Evolutionary conservation across 2,329 filamentous ascomycete genomes (phyloP).

Genomic region (Arthrobotrys musiformis): DNA sequence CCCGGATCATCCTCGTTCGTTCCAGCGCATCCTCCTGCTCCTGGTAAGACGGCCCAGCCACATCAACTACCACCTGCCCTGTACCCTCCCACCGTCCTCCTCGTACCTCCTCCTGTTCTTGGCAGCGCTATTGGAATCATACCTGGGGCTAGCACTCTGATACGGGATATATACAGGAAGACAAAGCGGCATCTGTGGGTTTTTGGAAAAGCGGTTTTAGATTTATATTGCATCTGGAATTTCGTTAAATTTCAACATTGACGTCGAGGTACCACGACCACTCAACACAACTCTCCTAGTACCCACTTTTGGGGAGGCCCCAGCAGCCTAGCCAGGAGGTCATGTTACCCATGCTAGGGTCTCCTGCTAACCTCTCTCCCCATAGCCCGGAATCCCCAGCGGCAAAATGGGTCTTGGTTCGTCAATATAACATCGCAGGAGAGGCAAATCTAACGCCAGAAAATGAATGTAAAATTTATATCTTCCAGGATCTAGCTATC

Average conservation of each 20-base stretch:
- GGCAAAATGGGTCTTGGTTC: neutral
- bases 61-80: slow-evolving; percentile 54
- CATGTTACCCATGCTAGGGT: slow-evolving; percentile 48
- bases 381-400: neutral
- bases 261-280: slow-evolving; percentile 53
- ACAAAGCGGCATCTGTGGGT: neutral
- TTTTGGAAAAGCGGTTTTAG: neutral
- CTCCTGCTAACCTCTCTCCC: slow-evolving; percentile 18
- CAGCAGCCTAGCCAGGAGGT: slow-evolving; percentile 44
- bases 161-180: neutral
- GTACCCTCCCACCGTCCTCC: slow-evolving; percentile 26
- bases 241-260: slow-evolving; percentile 23
- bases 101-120: slow-evolving; percentile 26
- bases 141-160: slow-evolving; percentile 20
- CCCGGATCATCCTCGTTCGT: slow-evolving; percentile 56
- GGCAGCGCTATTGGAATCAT: slow-evolving; percentile 1
- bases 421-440: neutral
- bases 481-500: slow-evolving; percentile 3
- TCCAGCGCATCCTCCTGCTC: slow-evolving; percentile 56
- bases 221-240: slow-evolving; percentile 15
- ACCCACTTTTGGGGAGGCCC: slow-evolving; percentile 45
- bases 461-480: slow-evolving; percentile 13
- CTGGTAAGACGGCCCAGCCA: slow-evolving; percentile 55
- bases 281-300: slow-evolving; percentile 54
- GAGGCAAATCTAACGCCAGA: neutral